Base-by-base conservation (phyloP, 805 yeast species). In the Hanseniaspora lindneri region DNA sequence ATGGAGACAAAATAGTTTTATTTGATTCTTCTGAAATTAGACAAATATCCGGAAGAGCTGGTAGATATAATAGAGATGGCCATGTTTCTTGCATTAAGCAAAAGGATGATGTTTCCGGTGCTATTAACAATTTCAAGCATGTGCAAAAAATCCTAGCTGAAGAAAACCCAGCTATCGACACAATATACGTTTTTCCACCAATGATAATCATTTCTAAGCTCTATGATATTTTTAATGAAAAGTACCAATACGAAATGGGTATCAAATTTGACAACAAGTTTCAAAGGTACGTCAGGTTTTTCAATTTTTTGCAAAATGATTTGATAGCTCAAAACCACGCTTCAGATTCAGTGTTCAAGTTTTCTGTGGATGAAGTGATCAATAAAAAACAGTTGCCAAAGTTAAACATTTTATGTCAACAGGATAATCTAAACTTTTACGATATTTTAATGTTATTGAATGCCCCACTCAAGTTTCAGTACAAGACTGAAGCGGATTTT, bases 21-120 rank as follows among this genome's bases (percentile, higher is more conserved):
- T 61, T 92, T 27, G 68, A 82, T 0, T 64, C 73, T 3, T 81
- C 95, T 0, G 78, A 79, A 49, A 73, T 81, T 25, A 88, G 87
- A 61, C 98, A 92, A 61, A 89, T 92, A 52, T 96, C 92, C 3
- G 98, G 98, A 1, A 71, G 98, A 53, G 98, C 98, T 0, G 98
- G 98, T 1, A 66, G 98, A 52, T 92, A 67, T 56, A 73, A 69
- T 50, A 39, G 39, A 3, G 20, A 23, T 32, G 49, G 49, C 4
- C 13, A n/a, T 53, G 51, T 16, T 52, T 50, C 3, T 47, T 53
- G 48, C 60, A 47, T 28, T 54, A 54, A 43, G 58, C 66, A 63
- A 29, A 80, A 80, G 0, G 67, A 69, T 54, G 79, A 83, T 1
- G 71, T 81, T 0, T 77, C 87, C 0, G 66, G 77, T 50, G 61